Conservation (phyloP, 192 early-diverging fungal species). For the Dissophora ornata region DNA sequence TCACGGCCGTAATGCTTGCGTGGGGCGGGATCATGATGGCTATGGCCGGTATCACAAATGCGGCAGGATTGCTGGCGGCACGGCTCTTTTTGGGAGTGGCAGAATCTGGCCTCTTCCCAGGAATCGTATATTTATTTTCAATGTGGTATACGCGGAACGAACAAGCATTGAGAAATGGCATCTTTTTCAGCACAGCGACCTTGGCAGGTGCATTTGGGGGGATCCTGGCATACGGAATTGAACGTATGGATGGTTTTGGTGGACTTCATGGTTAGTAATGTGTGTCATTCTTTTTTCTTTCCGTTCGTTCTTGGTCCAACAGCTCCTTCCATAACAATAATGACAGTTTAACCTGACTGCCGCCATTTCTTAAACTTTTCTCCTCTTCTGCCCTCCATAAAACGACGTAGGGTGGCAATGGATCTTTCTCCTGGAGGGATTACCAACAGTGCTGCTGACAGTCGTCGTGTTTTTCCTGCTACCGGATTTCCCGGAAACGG, state of each 20-base stretch:
- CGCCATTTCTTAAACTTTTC: background rate
- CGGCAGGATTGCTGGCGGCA: conserved; percentile 53
- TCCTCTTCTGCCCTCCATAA: background rate
- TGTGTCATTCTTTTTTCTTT: background rate
- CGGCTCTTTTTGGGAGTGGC: conserved; percentile 69
- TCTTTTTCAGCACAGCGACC: conserved; percentile 61
- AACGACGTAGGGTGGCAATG: conserved; percentile 63
- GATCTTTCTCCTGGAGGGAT: conserved; percentile 75
- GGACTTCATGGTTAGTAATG: conserved; percentile 50
- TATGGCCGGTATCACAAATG: conserved; percentile 56
- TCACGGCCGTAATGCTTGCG: conserved; percentile 62
- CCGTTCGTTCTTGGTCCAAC: too few species aligned
- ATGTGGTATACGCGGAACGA: conserved; percentile 67
- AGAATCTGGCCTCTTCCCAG: conserved; percentile 69
- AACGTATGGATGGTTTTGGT: conserved; percentile 61
- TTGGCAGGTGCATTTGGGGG: conserved; percentile 71
- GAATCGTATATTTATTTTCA: conserved; percentile 61
- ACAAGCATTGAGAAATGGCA: conserved; percentile 60
- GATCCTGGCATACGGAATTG: conserved; percentile 68
- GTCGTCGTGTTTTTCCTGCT: conserved; percentile 43
- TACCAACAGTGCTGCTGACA: conserved; percentile 52
- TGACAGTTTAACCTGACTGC: background rate
- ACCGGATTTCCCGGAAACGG: conserved; percentile 59
- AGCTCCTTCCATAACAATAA: too few species aligned
- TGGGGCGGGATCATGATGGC: conserved; percentile 63